Evolutionary conservation across 2,329 filamentous ascomycete species (phyloP).

Genomic region (Aspergillus sp.): DNA sequence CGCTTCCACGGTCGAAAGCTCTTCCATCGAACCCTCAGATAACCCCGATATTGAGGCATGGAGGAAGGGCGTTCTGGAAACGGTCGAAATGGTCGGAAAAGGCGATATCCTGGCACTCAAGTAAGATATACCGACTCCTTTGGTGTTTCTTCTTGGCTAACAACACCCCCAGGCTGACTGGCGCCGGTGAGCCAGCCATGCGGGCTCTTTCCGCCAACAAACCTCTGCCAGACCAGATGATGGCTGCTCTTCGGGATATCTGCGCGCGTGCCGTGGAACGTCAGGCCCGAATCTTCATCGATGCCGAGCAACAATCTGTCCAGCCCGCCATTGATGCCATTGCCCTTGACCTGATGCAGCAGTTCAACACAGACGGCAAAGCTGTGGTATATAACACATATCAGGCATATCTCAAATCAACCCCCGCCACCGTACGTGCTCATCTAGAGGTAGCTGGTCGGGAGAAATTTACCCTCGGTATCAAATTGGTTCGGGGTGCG

Average conservation of each 20-base stretch:
- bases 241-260: constrained; percentile 66
- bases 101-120: constrained; percentile 65
- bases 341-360: constrained; percentile 69
- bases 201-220: constrained; percentile 57
- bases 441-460: constrained; percentile 58
- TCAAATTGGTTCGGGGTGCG: constrained; percentile 72
- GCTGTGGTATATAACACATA: constrained; percentile 77
- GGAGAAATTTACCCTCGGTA: constrained; percentile 62
- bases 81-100: constrained; percentile 46
- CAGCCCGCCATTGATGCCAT: constrained; percentile 77
- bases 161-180: constrained; percentile 56
- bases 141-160: neutral
- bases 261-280: constrained; percentile 54
- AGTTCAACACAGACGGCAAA: constrained; percentile 63
- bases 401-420: constrained; percentile 68
- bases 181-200: constrained; percentile 70
- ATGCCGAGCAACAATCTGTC: constrained; percentile 77
- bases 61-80: constrained; percentile 70
- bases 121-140: constrained; percentile 13
- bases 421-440: constrained; percentile 50
- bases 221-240: constrained; percentile 62
- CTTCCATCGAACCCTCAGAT: no score
- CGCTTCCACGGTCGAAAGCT: no score
- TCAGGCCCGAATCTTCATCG: constrained; percentile 71
- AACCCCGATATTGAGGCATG: constrained; percentile 59